phyloP scores from a whole-genome alignment of 2,329 filamentous ascomycete species.

The Chrysoporthe deuterocubensis region DNA sequence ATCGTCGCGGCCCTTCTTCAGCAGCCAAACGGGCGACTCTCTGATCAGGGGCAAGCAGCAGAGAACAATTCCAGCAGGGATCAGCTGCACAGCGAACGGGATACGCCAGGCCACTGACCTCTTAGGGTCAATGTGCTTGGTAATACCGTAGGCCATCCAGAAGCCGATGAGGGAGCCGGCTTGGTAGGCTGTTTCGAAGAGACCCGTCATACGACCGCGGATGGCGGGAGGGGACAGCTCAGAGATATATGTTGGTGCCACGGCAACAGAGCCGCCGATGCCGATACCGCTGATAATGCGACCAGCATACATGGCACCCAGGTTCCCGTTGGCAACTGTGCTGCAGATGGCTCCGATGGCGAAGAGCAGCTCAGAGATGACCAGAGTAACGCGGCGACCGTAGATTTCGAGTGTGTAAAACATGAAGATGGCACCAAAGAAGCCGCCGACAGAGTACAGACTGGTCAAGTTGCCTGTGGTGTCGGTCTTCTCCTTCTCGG shows the following conservation, averaged over 20 bases:
- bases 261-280: conserved; percentile 60
- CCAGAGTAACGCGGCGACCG: conserved; percentile 18
- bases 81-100: conserved; percentile 52
- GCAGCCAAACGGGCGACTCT: conserved; percentile 48
- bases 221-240: conserved; percentile 63
- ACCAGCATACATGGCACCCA: conserved; percentile 38
- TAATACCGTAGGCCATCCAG: conserved; percentile 52
- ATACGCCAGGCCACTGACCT: conserved; percentile 49
- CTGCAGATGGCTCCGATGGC: conserved; percentile 50
- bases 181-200: conserved; percentile 58
- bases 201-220: conserved; percentile 60
- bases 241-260: conserved; percentile 66
- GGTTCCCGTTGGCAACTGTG: conserved; percentile 38
- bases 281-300: conserved; percentile 62
- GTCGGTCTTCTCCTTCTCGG: no score
- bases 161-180: conserved; percentile 57
- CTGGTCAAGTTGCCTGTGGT: no score
- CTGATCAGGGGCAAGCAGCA: conserved; percentile 48
- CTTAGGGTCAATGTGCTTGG: conserved; percentile 41
- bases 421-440: conserved; percentile 56
- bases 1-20: conserved; percentile 46
- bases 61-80: conserved; percentile 49
- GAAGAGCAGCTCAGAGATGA: conserved; percentile 38
- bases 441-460: conserved; percentile 47
- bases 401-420: conserved; percentile 40